Evolutionary conservation across 2,329 filamentous ascomycete genomes (phyloP).

Genomic region (Fusarium sororula): DNA sequence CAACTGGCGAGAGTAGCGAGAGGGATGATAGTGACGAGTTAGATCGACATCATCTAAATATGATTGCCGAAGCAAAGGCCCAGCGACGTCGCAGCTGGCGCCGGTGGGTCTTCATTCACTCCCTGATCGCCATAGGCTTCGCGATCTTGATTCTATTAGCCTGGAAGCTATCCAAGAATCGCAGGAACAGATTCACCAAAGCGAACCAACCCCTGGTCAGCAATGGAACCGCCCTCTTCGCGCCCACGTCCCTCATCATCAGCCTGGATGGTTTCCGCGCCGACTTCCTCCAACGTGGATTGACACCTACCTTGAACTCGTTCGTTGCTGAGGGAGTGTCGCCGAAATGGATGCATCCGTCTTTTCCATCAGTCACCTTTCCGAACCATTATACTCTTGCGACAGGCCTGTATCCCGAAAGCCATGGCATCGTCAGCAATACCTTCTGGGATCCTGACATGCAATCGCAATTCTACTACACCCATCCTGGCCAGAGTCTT

Average conservation of each 20-base stretch:
- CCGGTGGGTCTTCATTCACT: slow-evolving; percentile 63
- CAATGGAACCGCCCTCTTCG: slow-evolving; percentile 91
- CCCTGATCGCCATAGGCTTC: slow-evolving; percentile 62
- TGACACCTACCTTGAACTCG: slow-evolving; percentile 83
- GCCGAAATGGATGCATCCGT: slow-evolving; percentile 90
- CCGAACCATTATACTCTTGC: slow-evolving; percentile 95
- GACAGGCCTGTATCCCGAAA: slow-evolving; percentile 91
- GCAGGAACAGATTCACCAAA: slow-evolving; percentile 46
- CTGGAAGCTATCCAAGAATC: slow-evolving; percentile 65
- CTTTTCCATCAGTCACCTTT: slow-evolving; percentile 96
- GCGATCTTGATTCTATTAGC: slow-evolving; percentile 65
- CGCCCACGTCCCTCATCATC: slow-evolving; percentile 90
- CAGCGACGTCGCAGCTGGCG: slow-evolving; percentile 63
- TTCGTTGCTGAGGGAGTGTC: slow-evolving; percentile 87
- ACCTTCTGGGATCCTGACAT: slow-evolving; percentile 89
- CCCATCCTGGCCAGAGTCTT: slow-evolving; percentile 77
- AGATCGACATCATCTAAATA: slow-evolving; percentile 62
- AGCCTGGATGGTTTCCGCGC: slow-evolving; percentile 96
- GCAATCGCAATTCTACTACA: slow-evolving; percentile 87
- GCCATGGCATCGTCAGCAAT: slow-evolving; percentile 92
- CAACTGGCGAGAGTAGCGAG: slow-evolving; percentile 69
- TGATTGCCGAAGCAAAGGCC: slow-evolving; percentile 57
- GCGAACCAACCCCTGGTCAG: slow-evolving; percentile 55
- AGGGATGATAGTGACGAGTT: slow-evolving; percentile 68
- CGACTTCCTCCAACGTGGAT: slow-evolving; percentile 84